Base-by-base conservation (phyloP, 2,329 filamentous ascomycete species). In the Fusarium neocosmosporiellum region DNA sequence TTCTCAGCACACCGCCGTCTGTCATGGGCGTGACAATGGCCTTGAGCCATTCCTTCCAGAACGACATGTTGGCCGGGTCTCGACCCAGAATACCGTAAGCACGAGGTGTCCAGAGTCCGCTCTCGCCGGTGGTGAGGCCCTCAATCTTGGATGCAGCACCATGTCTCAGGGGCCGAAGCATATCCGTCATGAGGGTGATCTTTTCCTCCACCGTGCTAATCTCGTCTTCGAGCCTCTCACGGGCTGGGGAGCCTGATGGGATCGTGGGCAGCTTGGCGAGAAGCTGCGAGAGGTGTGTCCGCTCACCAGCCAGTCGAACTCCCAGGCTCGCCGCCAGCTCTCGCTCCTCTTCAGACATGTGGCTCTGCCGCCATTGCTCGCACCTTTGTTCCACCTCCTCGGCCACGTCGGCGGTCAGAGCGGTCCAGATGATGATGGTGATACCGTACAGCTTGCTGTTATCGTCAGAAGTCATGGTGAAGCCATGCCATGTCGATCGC, bases 11-110 rank as follows among this genome's bases (percentile, higher is more conserved):
- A 16, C 88, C 91, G 22, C 96, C 94, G 79, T 97, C 95, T 1
- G 92, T 95, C 96, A 98, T 99, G 31, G 96, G 96, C 24, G 98
- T 94, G n/a, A 96, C 87, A 11, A 98, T 89, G 8, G 96, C 95
- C 82, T 94, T 93, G 55, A 99, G 88, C 96, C 96, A 99, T 81
- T 99, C 96, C 82, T 98, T 98, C 95, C 96, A 99, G 83, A 99
- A 98, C 34, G 91, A 90, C 72, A 95, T 95, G 83, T 97, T 89
- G 68, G 91, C 92, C 14, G 88, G 87, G 80, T 99, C 96, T 70
- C 94, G 89, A 36, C 96, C 96, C 70, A 99, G 87, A 70, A 99
- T 92, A 66, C 96, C 96, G 79, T 97, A 99, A 1, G 96, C 95
- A 72, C 96, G 89, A 20, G 96, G 96, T 59, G 94, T 95, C 96